Conservation (phyloP, 2,329 filamentous ascomycete species). For the Penicillium digitatum region DNA sequence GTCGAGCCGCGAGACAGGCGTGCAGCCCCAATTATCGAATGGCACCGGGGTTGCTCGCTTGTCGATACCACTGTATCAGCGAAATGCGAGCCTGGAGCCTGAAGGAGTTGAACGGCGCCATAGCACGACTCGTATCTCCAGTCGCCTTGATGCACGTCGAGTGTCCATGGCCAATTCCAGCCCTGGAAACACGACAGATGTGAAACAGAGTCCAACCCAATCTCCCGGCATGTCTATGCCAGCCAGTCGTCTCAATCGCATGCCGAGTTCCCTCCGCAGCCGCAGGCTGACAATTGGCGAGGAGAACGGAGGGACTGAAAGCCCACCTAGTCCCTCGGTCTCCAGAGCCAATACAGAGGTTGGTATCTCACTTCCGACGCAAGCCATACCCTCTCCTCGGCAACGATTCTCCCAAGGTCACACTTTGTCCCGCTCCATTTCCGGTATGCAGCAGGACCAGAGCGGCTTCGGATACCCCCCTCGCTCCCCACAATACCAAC, state of each 20-base stretch:
- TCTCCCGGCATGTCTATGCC: conserved; percentile 25
- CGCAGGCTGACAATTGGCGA: conserved; percentile 39
- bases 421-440: conserved; percentile 23
- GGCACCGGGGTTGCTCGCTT: conserved; percentile 24
- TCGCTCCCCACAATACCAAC: conserved; percentile 23
- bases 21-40: conserved; percentile 22
- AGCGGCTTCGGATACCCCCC: conserved; percentile 18
- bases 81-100: conserved; percentile 39
- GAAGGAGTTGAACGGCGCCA: conserved; percentile 29
- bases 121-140: conserved; percentile 28
- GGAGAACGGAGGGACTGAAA: conserved; percentile 30
- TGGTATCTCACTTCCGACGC: conserved; percentile 26
- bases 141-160: conserved; percentile 41
- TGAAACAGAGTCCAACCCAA: conserved; percentile 12
- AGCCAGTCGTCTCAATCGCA: conserved; percentile 39
- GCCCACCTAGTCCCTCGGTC: conserved; percentile 35
- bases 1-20: conserved; percentile 28
- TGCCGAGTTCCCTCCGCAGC: conserved; percentile 38
- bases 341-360: conserved; percentile 45
- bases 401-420: conserved; percentile 35
- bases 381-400: conserved; percentile 30
- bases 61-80: conserved; percentile 33
- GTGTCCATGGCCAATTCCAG: conserved; percentile 34
- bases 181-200: conserved; percentile 19
- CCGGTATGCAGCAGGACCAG: conserved; percentile 24